These are phyloP conservation scores for Leccinum uliginosum DNA, from an alignment of 768 basidiomycete species.

Conservation along the genomic window DNA sequence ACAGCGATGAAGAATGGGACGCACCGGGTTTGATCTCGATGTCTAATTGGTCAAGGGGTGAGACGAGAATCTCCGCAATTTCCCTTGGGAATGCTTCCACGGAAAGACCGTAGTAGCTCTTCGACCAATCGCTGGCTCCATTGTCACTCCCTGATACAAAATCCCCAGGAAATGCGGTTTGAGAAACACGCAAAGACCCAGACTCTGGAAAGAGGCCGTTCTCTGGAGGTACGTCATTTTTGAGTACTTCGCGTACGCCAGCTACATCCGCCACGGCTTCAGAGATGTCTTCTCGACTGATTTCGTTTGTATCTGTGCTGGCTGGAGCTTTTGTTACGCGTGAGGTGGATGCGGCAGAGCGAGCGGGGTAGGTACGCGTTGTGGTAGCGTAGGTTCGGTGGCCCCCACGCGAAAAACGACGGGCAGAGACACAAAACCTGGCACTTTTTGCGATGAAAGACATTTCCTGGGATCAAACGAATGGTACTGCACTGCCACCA, in stretches of 20 bases:
- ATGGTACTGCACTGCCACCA: constrained; percentile 16
- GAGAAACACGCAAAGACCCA: constrained; percentile 9
- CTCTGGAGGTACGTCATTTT: constrained; percentile 16
- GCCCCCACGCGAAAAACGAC: background rate
- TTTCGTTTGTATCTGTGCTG: constrained; percentile 27
- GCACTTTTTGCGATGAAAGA: constrained; percentile 11
- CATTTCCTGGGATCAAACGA: no score
- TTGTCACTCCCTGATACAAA: constrained; percentile 19
- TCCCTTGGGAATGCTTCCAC: constrained; percentile 74
- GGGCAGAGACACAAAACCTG: constrained; percentile 7
- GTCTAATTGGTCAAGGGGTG: constrained; percentile 71
- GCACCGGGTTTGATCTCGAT: constrained; percentile 93
- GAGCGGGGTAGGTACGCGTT: constrained; percentile 25
- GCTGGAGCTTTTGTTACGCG: constrained; percentile 27
- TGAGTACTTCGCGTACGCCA: constrained; percentile 10
- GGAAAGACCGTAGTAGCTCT: constrained; percentile 79
- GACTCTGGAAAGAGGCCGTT: constrained; percentile 8
- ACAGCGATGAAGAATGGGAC: constrained; percentile 14
- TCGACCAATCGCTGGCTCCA: constrained; percentile 74
- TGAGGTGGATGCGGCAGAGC: constrained; percentile 17
- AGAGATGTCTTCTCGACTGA: constrained; percentile 18
- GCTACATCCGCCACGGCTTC: constrained; percentile 19
- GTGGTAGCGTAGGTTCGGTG: constrained; percentile 18
- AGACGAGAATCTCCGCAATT: constrained; percentile 63
- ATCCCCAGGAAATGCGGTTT: constrained; percentile 28